A percentile compares a stretch with the other conserved stretches of the same genome.
phyloP scores from a whole-genome alignment of 164 flowering plant species.

The Aristolochia contorta region DNA sequence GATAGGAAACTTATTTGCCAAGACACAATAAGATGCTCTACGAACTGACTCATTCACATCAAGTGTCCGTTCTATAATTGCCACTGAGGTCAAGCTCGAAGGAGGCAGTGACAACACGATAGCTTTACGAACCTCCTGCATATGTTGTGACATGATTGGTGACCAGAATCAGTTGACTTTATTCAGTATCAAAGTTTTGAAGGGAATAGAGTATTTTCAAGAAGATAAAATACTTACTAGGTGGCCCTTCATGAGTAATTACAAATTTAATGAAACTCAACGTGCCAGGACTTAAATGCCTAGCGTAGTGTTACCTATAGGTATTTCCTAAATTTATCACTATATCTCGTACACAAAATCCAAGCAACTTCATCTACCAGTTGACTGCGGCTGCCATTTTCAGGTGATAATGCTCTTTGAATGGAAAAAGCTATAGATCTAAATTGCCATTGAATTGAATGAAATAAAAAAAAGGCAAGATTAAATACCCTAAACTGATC shows the following conservation, averaged over 20 bases:
- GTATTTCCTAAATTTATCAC: too few relatives aligned
- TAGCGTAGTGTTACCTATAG: neutral
- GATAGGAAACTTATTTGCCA: slow-evolving; percentile 85
- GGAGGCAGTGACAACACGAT: slow-evolving; percentile 80
- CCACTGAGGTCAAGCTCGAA: slow-evolving; percentile 50
- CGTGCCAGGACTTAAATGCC: neutral
- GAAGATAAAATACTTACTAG: neutral
- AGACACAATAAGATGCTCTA: slow-evolving; percentile 69
- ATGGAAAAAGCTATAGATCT: too few relatives aligned
- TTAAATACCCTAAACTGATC: too few relatives aligned
- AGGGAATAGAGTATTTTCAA: neutral
- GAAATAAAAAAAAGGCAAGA: too few relatives aligned
- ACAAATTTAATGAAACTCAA: neutral
- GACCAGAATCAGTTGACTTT: neutral
- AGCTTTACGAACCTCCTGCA: slow-evolving; percentile 90
- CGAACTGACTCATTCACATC: slow-evolving; percentile 90
- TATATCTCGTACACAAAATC: too few relatives aligned
- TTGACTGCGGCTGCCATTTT: too few relatives aligned
- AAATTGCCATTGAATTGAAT: too few relatives aligned
- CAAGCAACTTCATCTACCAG: too few relatives aligned
- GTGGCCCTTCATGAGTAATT: too few relatives aligned
- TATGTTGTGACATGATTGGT: neutral
- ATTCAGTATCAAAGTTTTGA: neutral
- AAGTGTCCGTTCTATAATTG: slow-evolving; percentile 60
- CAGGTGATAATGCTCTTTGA: too few relatives aligned